phyloP scores from a whole-genome alignment of 108 stramenopile genomes.

The Skeletonema menzelii region DNA sequence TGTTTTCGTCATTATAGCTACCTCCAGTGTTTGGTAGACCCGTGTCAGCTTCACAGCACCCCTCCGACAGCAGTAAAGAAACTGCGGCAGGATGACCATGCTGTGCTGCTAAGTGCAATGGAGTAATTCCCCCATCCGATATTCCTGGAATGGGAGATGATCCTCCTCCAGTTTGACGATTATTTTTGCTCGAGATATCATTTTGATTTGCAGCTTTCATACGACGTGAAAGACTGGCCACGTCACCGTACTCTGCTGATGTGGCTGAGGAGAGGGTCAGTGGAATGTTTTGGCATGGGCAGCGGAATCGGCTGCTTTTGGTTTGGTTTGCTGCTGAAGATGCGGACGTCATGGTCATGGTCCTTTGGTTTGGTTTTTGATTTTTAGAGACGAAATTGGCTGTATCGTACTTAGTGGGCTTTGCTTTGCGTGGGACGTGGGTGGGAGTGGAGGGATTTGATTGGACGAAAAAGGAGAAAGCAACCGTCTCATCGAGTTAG shows the following conservation, averaged over 20 bases:
- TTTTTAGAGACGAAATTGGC: no score
- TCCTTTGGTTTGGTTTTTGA: no score
- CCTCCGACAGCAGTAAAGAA: conserved; percentile 52
- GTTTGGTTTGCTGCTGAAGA: not conserved
- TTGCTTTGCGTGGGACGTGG: no score
- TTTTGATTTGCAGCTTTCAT: conserved; percentile 3
- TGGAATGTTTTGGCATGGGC: conserved; percentile 70
- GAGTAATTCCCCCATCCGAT: conserved; percentile 50
- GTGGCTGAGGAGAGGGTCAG: conserved; percentile 76
- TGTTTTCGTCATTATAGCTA: not conserved
- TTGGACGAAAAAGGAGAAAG: no score
- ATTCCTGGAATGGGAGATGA: not conserved
- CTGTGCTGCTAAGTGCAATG: conserved; percentile 78
- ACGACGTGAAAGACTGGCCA: conserved; percentile 36
- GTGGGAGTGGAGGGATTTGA: no score
- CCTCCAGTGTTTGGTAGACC: conserved; percentile 5
- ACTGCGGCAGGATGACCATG: conserved; percentile 76
- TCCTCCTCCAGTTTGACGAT: not conserved
- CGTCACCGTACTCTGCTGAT: conserved; percentile 84
- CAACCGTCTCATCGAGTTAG: no score
- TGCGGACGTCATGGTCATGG: not conserved
- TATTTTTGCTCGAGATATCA: not conserved
- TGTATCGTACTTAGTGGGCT: no score
- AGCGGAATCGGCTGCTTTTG: conserved; percentile 14
- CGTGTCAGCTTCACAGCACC: conserved; percentile 50